phyloP scores from a whole-genome alignment of 768 basidiomycete species.

The Podaxis rugospora region DNA sequence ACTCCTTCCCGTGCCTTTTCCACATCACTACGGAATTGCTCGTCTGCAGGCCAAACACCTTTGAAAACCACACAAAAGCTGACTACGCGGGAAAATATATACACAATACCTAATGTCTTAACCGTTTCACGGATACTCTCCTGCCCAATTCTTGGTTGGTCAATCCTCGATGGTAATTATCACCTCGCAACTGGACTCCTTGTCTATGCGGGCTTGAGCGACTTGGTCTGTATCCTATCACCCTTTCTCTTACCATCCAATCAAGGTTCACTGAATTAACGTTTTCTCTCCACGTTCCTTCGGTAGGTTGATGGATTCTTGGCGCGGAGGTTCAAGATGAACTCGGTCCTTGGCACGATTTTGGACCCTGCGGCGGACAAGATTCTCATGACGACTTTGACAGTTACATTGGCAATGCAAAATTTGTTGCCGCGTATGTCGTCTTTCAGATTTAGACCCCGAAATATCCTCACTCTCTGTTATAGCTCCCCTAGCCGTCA shows the following conservation, averaged over 20 bases:
- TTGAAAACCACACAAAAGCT: conserved; percentile 23
- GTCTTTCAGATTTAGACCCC: not conserved
- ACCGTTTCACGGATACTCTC: conserved; percentile 85
- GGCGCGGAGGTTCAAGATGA: conserved; percentile 83
- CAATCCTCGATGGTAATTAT: conserved; percentile 79
- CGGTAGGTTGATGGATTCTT: conserved; percentile 85
- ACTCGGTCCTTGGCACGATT: conserved; percentile 90
- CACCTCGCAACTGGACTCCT: conserved; percentile 77
- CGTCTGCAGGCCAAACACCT: conserved; percentile 12
- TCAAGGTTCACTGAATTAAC: not conserved
- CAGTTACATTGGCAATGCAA: conserved; percentile 79
- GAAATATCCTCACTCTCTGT: not conserved
- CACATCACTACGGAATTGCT: conserved; percentile 16
- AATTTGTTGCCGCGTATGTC: conserved; percentile 76
- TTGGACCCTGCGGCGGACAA: conserved; percentile 98
- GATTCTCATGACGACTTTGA: conserved; percentile 89
- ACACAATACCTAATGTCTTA: conserved; percentile 89
- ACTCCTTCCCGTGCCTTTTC: conserved; percentile 14
- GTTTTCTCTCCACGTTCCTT: not conserved
- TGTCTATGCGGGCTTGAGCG: conserved; percentile 89
- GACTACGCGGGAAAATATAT: conserved; percentile 76
- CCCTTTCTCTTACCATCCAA: not conserved
- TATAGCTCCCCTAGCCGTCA: conserved; percentile 75
- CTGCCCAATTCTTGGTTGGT: conserved; percentile 91
- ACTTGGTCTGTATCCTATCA: conserved; percentile 57